Base-by-base conservation (phyloP, 495 filamentous ascomycete genomes). In the Aspergillus steynii region DNA sequence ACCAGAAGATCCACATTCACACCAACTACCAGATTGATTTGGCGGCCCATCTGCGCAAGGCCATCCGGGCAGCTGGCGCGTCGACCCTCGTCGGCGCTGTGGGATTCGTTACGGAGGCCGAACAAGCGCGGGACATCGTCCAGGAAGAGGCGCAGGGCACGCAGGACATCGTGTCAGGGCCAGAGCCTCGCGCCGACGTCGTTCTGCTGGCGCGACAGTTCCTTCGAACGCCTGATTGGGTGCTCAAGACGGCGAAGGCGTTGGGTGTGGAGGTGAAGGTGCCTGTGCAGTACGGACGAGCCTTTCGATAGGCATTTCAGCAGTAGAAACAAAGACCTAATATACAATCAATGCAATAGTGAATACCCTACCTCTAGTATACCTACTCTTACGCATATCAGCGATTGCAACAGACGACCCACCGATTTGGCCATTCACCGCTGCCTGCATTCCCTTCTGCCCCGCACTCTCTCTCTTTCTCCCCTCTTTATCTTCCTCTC, bases 51-150 rank as follows among this genome's bases (percentile, higher is more conserved):
- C 80, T 91, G 59, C 80, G 87, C 42, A 74, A 79, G 32, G 83
- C 79, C 28, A 75, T 92, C 57, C 76, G 76, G 14, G 79, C 73
- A 32, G 78, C 80, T 15, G 85, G 85, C 0, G 76, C 85, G 59
- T 76, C 69, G 54, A 69, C 78, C 14, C 69, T 92, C 59, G 83
- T 93, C 49, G 87, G 85, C n/a, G 85, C 87, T n/a, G 90, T 93
- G 1, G 91, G 91, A 2, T 70, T 86, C 59, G 87, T 95, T 66
- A 88, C 82, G 9, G 80, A 83, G 56, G 85, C 85, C 6, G 80
- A 85, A 56, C 80, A 79, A 56, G 88, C 88, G n/a, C 73, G 79
- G 45, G 57, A 69, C 1, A 79, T 89, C 48, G 81, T 89, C 6
- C 77, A 88, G 68, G 81, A 81, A 7, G 75, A 82, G 54, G 77